Evolutionary conservation across 352 stramenopile species (phyloP), one percentile per base, ranked within the genome.

Genomic region (Plasmopara viticola): DNA sequence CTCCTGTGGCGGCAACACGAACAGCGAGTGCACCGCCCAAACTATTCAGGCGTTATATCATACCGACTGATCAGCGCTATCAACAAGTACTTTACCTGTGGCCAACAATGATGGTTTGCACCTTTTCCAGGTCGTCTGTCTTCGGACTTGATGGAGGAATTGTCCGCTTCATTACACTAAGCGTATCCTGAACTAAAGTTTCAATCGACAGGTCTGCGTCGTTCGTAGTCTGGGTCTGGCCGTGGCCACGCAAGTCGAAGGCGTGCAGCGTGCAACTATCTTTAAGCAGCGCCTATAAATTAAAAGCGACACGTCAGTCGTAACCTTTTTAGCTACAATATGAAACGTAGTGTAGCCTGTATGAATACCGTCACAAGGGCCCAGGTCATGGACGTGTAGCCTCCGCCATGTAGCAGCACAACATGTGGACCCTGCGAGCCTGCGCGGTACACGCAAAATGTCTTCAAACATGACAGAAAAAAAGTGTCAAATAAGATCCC

Each of bases 371-470:
- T 74, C 34, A 85, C 70, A 14, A 91, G 66, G 51, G 78, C 83
- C 79, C 84, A 95, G 45, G 83, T 94, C 70, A 95, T 87, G 45
- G 78, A 88, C 18, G 80, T 88, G 65, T 91, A 90, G 50, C 86
- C 86, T 15, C 78, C 84, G 37, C 86, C 86, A 53, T 95, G 86
- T 40, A 95, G 66, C 50, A 93, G 63, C 43, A 95, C 76, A 25
- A 94, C 59, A 44, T 89, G 71, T 14, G 84, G 80, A 8, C 84
- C 84, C 34, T 72, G 41, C 12, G 60, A 73, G 20, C 86, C 86
- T 33, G 82, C 77, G 34, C 64, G 64, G 60, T 94, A 95, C 45
- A 84, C 78, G 28, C 81, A 70, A 57, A 94, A 95, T 31, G 75
- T 70, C 86, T 95, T 46, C 13, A 48, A 51, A 2, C 9, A 43